Percentiles rank a stretch among this genome's conserved stretches.
Conservation (phyloP, 2,329 filamentous ascomycete genomes). For the Anthostomella pinea region DNA sequence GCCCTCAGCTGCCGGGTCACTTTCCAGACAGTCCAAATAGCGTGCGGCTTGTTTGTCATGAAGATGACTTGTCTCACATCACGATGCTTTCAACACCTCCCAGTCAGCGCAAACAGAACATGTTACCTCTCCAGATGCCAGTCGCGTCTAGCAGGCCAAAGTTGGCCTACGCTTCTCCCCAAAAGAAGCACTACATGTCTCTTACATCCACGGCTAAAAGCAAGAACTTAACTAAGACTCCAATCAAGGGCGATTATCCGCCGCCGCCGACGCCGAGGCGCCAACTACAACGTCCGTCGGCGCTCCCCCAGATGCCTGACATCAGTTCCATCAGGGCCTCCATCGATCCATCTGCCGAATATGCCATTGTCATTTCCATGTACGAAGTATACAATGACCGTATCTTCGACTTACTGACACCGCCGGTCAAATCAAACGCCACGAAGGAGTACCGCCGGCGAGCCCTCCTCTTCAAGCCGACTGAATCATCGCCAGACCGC, state of each 20-base stretch:
- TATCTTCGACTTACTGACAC: slow-evolving; percentile 87
- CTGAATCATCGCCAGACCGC: slow-evolving; percentile 81
- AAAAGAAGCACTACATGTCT: slow-evolving; percentile 40
- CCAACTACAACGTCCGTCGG: slow-evolving; percentile 66
- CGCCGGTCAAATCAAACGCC: slow-evolving; percentile 54
- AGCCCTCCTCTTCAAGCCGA: slow-evolving; percentile 85
- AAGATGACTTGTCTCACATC: slow-evolving; percentile 26
- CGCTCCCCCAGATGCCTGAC: slow-evolving; percentile 70
- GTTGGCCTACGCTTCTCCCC: slow-evolving; percentile 30
- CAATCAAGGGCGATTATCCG: slow-evolving; percentile 46
- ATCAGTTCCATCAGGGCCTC: slow-evolving; percentile 67
- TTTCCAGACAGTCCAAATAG: slow-evolving; percentile 39
- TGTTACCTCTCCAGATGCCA: slow-evolving; percentile 11
- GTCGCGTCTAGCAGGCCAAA: slow-evolving; percentile 27
- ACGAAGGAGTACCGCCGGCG: slow-evolving; percentile 74
- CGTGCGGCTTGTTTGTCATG: slow-evolving; percentile 41
- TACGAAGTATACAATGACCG: slow-evolving; percentile 99
- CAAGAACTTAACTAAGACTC: slow-evolving; percentile 48
- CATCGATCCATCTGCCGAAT: slow-evolving; percentile 69
- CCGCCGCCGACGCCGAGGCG: slow-evolving; percentile 58
- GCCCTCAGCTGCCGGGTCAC: slow-evolving; percentile 20
- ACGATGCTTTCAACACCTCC: slow-evolving; percentile 28
- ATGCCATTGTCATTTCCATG: slow-evolving; percentile 90
- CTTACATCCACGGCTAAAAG: slow-evolving; percentile 44
- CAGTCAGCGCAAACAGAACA: slow-evolving; percentile 13